Conservation (phyloP, 2,329 filamentous ascomycete species). For the Purpureocillium lavendulum region DNA sequence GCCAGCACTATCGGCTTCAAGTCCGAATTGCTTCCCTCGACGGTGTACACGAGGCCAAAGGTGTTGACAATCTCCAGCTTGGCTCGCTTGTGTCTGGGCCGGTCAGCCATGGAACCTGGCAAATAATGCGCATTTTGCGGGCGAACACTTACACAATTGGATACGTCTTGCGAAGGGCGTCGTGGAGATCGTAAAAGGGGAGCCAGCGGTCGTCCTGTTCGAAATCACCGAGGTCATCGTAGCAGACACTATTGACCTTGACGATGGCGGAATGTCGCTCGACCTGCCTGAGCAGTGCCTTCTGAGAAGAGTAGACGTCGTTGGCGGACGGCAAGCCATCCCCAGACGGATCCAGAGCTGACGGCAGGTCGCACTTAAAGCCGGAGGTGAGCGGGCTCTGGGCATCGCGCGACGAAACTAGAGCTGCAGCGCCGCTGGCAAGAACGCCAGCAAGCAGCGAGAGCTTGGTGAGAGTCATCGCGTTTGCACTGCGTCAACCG, state of each 20-base stretch:
- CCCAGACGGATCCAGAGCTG: constrained; percentile 18
- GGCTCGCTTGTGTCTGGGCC: constrained; percentile 30
- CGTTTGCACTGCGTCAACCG: too few species aligned
- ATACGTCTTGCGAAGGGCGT: constrained; percentile 39
- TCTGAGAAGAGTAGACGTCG: constrained; percentile 21
- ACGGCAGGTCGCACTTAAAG: constrained; percentile 25
- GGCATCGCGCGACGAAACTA: constrained; percentile 1
- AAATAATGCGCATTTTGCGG: neutral
- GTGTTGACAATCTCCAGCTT: constrained; percentile 50
- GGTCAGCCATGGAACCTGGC: constrained; percentile 3
- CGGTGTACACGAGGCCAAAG: constrained; percentile 52
- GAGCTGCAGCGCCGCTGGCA: constrained; percentile 1
- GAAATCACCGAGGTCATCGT: constrained; percentile 46
- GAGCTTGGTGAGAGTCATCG: constrained; percentile 3
- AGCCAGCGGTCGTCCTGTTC: constrained; percentile 47
- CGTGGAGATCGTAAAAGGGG: constrained; percentile 40
- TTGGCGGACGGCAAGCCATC: constrained; percentile 23
- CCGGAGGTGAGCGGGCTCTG: neutral
- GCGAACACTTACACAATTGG: constrained; percentile 33
- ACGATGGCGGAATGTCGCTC: constrained; percentile 45
- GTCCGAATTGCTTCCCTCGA: constrained; percentile 40
- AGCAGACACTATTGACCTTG: constrained; percentile 44
- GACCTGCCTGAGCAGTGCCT: constrained; percentile 31
- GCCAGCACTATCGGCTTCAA: constrained; percentile 35
- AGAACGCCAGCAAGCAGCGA: constrained; percentile 1